Base-by-base conservation (phyloP, 495 filamentous ascomycete species). In the Thermothielavioides terrestris region DNA sequence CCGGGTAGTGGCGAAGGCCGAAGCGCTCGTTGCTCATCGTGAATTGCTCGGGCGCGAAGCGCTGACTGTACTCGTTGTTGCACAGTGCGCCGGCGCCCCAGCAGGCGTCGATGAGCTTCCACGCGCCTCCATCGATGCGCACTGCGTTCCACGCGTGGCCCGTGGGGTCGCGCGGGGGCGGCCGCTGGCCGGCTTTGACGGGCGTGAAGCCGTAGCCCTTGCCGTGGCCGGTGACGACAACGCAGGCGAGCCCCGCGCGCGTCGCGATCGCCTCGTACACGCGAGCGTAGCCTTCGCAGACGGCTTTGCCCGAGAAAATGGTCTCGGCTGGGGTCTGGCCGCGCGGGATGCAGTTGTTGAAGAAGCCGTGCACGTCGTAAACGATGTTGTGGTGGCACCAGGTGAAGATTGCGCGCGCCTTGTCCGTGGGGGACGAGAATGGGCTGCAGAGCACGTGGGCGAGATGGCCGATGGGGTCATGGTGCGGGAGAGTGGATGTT, bases 371-470 rank as follows among this genome's bases (percentile, higher is more conserved):
- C 5, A 77, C 74, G 64, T 98, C 86, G 67, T 98, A 98, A 38
- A 71, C 71, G 51, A 98, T 80, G 59, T 96, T 97, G 66, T 98
- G 84, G 65, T 97, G 92, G 39, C 88, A 76, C 92, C 90, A 98
- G 7, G 88, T 86, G 65, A 98, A 98, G 50, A 98, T 84, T 8
- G 76, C 85, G 14, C 92, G 79, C 10, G 92, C 90, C 67, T 94
- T 95, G 63, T 97, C 92, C 2, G 90, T 95, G 0, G 65, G 55
- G 2, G 86, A 92, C 6, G 79, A 66, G 62, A 96, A 96, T 2
- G 88, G 88, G 7, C 73, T 64, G 41, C 87, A 91, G 21, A 97
- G 77, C 44, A 84, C 79, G 32, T 77, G 69, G 0, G 89, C 88
- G 12, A 98, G 78, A 73, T 83, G 84, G 14, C 68, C 74, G 11